A percentile compares a stretch with the other conserved stretches of the same genome.
Evolutionary conservation across 805 yeast species (phyloP).

Genomic region (Cyberlindnera veronae): DNA sequence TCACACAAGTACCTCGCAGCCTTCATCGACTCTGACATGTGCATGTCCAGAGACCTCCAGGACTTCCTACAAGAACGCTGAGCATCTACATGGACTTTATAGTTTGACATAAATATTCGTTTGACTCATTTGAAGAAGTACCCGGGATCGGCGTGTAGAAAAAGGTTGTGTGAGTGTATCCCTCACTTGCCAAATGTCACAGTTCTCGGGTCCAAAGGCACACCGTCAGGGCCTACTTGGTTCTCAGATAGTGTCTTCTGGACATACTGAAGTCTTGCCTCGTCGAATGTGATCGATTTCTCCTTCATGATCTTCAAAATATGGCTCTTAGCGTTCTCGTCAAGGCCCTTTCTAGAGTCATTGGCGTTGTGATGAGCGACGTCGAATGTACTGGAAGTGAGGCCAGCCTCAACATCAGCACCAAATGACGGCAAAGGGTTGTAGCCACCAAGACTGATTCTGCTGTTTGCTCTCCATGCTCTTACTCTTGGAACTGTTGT

Average conservation of each 20-base stretch:
- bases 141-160: constrained; percentile 1
- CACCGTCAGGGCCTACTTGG: constrained; percentile 60
- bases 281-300: constrained; percentile 55
- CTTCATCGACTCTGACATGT: constrained; percentile 28
- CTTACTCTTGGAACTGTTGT: constrained; percentile 20
- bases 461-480: constrained; percentile 23
- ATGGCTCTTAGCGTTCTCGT: constrained; percentile 46
- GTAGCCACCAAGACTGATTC: constrained; percentile 27
- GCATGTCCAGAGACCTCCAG: constrained; percentile 19
- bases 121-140: too few relatives aligned
- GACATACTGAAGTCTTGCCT: constrained; percentile 58
- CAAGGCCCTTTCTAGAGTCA: constrained; percentile 63
- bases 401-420: constrained; percentile 54
- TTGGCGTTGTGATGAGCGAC: constrained; percentile 41
- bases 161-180: neutral
- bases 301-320: constrained; percentile 53
- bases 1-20: constrained; percentile 36
- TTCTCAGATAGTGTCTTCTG: constrained; percentile 43
- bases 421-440: constrained; percentile 31
- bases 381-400: constrained; percentile 58
- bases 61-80: constrained; percentile 14
- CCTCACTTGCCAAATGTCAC: constrained; percentile 39
- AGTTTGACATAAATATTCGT: too few relatives aligned
- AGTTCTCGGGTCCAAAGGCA: constrained; percentile 64
- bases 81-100: too few relatives aligned